Evolutionary conservation across 106 monocot genomes (phyloP).

Genomic region (Dendrobium huoshanense): DNA sequence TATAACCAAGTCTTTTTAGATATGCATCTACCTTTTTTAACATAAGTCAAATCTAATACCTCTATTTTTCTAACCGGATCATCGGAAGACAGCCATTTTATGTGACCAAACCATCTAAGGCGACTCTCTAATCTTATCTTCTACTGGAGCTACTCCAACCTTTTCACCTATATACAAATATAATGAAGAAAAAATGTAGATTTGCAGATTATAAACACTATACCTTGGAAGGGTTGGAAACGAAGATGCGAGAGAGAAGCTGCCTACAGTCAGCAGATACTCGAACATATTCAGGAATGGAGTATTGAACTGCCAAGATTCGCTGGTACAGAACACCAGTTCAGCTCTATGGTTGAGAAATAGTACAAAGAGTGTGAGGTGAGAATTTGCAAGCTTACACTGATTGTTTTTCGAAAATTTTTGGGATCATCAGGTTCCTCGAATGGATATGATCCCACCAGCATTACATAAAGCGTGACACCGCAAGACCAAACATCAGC

Average conservation of each 20-base stretch:
- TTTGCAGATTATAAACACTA: neutral
- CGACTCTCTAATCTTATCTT: no score
- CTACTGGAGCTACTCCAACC: no score
- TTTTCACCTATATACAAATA: neutral
- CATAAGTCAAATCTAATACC: no score
- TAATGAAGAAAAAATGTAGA: neutral
- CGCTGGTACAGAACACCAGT: constrained; percentile 29
- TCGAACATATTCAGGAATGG: constrained; percentile 73
- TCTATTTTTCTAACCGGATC: no score
- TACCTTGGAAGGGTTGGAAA: constrained; percentile 73
- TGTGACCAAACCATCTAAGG: no score
- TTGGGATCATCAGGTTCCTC: constrained; percentile 84
- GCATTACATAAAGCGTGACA: constrained; percentile 95
- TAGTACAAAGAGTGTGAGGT: neutral
- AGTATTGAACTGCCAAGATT: constrained; percentile 72
- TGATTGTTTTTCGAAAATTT: constrained; percentile 79
- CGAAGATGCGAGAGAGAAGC: constrained; percentile 82
- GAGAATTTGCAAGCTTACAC: constrained; percentile 26
- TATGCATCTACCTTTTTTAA: no score
- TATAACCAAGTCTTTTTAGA: no score
- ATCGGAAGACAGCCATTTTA: no score
- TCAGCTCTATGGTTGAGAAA: neutral
- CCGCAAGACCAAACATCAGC: constrained; percentile 99
- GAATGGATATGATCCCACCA: constrained; percentile 91
- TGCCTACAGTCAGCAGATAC: constrained; percentile 65